These are phyloP conservation scores for Phytophthora parvispora DNA, from an alignment of 352 stramenopile species.

Conservation along the genomic window DNA sequence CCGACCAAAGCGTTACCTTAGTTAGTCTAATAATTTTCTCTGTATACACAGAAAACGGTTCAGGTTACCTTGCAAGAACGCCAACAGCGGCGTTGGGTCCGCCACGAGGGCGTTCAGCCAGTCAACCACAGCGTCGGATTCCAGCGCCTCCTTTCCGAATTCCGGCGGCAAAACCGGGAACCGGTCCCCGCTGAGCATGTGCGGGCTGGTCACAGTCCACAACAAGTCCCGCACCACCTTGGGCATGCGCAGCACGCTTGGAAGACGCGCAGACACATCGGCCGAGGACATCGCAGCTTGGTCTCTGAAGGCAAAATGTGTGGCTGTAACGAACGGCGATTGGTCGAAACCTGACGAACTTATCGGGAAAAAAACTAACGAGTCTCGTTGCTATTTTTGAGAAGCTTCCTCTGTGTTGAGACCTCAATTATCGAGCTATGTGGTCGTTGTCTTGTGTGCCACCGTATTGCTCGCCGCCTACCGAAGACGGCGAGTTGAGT, in stretches of 20 bases:
- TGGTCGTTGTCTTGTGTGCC: too few species aligned
- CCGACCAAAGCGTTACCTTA: background rate
- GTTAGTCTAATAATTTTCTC: constrained; percentile 1
- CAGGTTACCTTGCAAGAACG: constrained; percentile 60
- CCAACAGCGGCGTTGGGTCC: constrained; percentile 53
- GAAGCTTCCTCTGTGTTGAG: background rate
- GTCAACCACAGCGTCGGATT: constrained; percentile 37
- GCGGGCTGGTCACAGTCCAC: constrained; percentile 68
- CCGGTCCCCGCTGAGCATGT: constrained; percentile 50
- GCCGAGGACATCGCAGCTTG: constrained; percentile 18
- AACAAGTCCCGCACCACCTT: constrained; percentile 81
- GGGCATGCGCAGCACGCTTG: constrained; percentile 20
- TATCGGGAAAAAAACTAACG: background rate
- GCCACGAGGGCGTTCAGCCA: constrained; percentile 60
- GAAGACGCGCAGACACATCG: constrained; percentile 13
- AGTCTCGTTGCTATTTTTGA: too few species aligned
- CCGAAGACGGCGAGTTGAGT: background rate
- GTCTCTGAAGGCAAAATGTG: constrained; percentile 16
- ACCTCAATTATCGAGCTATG: too few species aligned
- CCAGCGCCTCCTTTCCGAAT: constrained; percentile 39
- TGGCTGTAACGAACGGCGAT: constrained; percentile 15
- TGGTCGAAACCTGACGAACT: too few species aligned
- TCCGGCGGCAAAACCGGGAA: constrained; percentile 60
- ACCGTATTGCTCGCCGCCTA: background rate
- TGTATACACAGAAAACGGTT: background rate